A percentile compares a stretch with the other conserved stretches of the same genome.
phyloP scores from a whole-genome alignment of 352 stramenopile species.

The Phytophthora cactorum region DNA sequence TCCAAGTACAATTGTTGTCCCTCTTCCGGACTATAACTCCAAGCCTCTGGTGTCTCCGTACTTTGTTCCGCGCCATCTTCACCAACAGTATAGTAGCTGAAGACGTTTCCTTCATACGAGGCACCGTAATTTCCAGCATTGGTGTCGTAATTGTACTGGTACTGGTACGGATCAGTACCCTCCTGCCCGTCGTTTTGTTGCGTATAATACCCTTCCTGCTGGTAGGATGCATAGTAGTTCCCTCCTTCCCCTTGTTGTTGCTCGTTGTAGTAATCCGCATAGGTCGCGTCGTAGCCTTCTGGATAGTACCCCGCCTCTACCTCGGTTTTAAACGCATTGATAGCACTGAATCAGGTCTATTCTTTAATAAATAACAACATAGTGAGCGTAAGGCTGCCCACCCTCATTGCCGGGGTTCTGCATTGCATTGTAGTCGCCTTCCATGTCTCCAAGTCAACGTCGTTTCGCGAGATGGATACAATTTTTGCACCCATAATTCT shows the following conservation, averaged over 20 bases:
- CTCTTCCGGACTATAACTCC: slow-evolving; percentile 21
- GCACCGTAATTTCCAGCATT: neutral
- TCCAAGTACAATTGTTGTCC: slow-evolving; percentile 28
- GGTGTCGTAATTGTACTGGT: slow-evolving; percentile 21
- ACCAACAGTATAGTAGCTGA: slow-evolving; percentile 15
- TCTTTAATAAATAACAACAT: neutral
- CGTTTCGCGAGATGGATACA: slow-evolving; percentile 10
- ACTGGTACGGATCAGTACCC: slow-evolving; percentile 1
- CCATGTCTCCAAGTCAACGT: slow-evolving; percentile 7
- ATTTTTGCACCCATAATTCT: neutral
- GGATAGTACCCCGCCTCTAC: slow-evolving; percentile 12
- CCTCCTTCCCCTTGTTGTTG: slow-evolving; percentile 9
- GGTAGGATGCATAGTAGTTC: slow-evolving; percentile 9
- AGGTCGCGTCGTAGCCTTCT: slow-evolving; percentile 21
- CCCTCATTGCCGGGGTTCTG: slow-evolving; percentile 1
- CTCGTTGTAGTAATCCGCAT: slow-evolving; percentile 17
- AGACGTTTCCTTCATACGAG: slow-evolving; percentile 13
- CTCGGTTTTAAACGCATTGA: neutral
- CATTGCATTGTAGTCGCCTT: slow-evolving; percentile 2
- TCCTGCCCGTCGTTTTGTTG: slow-evolving; percentile 15
- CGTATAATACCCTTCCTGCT: slow-evolving; percentile 18
- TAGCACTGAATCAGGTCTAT: neutral
- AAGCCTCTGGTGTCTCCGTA: slow-evolving; percentile 7
- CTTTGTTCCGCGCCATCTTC: neutral
- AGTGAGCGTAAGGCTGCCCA: neutral